Base-by-base conservation (phyloP, 352 stramenopile genomes). In the Paralagenidium karlingii region DNA sequence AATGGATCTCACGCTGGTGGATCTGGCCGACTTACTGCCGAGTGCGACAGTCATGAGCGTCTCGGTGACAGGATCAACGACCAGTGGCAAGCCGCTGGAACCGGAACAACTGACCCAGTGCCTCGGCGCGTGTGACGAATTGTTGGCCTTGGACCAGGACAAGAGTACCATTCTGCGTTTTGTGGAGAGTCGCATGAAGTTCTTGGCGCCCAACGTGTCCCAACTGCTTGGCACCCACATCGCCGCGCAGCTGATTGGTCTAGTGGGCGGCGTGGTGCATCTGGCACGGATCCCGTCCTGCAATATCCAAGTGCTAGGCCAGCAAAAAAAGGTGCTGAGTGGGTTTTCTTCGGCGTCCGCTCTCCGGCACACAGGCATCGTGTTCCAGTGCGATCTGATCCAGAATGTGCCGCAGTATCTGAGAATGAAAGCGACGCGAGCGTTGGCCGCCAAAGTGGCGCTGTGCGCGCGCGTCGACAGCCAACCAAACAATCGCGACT, bases 271-370 rank as follows among this genome's bases (percentile, higher is more conserved):
- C 24, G 66, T 99, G 13, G 74, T 75, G 3, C 67, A 96, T 36
- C 63, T 99, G 11, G 71, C 83, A 15, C 82, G 83, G 16, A 98
- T 99, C 44, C 96, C 96, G 29, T 80, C 91, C 28, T 99, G 94
- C 53, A 99, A 99, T 49, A 57, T 99, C 11, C 93, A 98, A 64
- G 80, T 96, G 18, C 59, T 99, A 29, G 95, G 95, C 9, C 93
- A 98, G 58, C 76, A 96, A 43, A 95, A 94, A 56, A 80, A 89
- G 28, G 90, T 87, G 8, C 55, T 97, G 10, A 92, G 73, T 38
- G 77, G 92, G 0, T 96, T 94, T 40, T 87, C 76, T 21, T 87
- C 79, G 10, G 46, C 75, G 41, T 70, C 79, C 7, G 76, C 78
- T 21, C 54, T 94, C 24, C 82, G 81, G 38, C 91, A 99, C 62